Percentiles rank a stretch among this genome's conserved stretches.
phyloP scores from a whole-genome alignment of 306 rosid species.

The Hylodesmum podocarpum region DNA sequence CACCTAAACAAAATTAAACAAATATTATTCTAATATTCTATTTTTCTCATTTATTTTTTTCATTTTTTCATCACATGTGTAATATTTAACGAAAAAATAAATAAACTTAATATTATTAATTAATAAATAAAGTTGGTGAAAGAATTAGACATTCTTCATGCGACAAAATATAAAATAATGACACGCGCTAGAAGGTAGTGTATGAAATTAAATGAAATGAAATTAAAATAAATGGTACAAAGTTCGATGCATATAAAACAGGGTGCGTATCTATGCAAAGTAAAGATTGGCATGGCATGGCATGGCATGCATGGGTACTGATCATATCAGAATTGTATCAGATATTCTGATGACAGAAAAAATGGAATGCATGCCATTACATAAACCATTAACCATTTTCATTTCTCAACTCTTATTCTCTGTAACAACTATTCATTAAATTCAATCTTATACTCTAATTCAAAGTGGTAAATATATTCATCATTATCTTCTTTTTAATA shows the following conservation, averaged over 20 bases:
- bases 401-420: neutral
- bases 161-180: neutral
- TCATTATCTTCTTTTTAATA: no score
- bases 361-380: conserved; percentile 64
- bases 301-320: conserved; percentile 77
- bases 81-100: no score
- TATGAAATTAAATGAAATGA: no score
- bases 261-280: conserved; percentile 50
- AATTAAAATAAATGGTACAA: neutral
- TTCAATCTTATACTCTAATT: no score
- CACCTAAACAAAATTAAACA: no score
- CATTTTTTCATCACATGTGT: no score
- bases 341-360: conserved; percentile 36
- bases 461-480: no score
- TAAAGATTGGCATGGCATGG: conserved; percentile 82
- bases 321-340: conserved; percentile 23
- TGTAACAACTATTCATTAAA: neutral
- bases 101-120: no score
- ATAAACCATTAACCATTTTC: neutral
- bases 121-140: no score
- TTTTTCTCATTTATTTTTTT: no score
- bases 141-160: no score
- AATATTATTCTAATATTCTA: no score
- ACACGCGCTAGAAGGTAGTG: neutral
- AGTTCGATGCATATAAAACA: neutral